phyloP scores from a whole-genome alignment of 257 asterid genomes.

The Nicotiana undulata region DNA sequence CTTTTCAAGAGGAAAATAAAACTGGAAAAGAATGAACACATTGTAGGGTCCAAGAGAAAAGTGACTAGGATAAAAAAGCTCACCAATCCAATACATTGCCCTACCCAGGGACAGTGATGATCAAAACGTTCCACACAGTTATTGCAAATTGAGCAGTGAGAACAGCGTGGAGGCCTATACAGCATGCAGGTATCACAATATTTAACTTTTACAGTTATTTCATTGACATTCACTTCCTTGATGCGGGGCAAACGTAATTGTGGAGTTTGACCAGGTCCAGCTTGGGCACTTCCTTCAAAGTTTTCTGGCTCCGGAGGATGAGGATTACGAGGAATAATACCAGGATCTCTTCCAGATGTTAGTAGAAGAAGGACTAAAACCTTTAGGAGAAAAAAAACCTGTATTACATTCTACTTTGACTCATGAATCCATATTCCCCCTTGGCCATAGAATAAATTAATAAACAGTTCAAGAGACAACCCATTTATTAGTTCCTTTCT shows the following conservation, averaged over 20 bases:
- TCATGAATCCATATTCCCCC: not conserved
- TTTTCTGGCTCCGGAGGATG: conserved; percentile 86
- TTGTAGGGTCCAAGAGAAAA: not conserved
- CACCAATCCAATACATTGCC: conserved; percentile 93
- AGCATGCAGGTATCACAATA: conserved; percentile 89
- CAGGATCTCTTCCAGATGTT: conserved; percentile 93
- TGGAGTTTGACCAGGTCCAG: conserved; percentile 38
- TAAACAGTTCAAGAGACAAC: not conserved
- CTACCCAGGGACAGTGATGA: conserved; percentile 99
- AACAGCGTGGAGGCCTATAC: conserved; percentile 90
- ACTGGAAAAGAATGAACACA: not conserved
- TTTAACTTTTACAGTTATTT: conserved; percentile 65
- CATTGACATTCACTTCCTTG: conserved; percentile 63
- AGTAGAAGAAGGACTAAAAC: conserved; percentile 62
- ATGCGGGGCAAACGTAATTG: conserved; percentile 54
- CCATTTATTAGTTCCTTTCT: not conserved
- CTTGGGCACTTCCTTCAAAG: conserved; percentile 37
- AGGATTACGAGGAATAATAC: conserved; percentile 79
- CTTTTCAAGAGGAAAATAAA: not conserved
- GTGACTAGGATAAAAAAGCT: conserved; percentile 15
- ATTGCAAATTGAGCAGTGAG: conserved; percentile 91
- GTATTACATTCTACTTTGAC: not conserved
- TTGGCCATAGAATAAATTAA: not conserved
- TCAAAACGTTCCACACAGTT: conserved; percentile 92
- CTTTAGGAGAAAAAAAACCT: conserved; percentile 26